Evolutionary conservation across 1,284 basidiomycete species (phyloP), one percentile per base, ranked within the genome.

Genomic region (Ganoderma leucocontextum): DNA sequence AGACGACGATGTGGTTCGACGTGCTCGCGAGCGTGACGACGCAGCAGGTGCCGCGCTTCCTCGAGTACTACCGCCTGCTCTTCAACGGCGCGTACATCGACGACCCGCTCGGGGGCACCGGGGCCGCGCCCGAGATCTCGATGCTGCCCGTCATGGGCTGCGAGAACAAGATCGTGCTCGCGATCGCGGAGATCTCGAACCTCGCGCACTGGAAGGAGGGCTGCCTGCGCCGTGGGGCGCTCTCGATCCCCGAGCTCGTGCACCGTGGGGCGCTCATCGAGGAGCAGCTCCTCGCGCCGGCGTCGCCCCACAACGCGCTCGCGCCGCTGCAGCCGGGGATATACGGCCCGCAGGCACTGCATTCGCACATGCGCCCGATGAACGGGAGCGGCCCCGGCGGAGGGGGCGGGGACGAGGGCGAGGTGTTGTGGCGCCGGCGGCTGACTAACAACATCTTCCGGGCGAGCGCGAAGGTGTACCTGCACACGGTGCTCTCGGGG

Each of bases 71-170:
- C 75, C 82, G 86, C 41, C 78, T 80, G 15, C 81, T 95, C 55
- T 93, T 90, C 77, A 78, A 77, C 19, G 84, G 81, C 53, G 80
- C 82, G 65, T 81, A 86, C 64, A 76, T 80, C 67, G 81, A 82
- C 55, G 79, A 80, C 64, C 69, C 71, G 41, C 55, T 62, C 36
- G 64, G 69, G 33, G 49, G 61, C 35, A 4, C 17, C 29, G 29
- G 29, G 29, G 29, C 29, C 29, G 29, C 29, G 52, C 76, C 81
- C 67, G 75, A 84, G 78, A 78, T 89, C 62, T 84, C 88, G 35
- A 94, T 94, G 92, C 84, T 93, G 78, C 83, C 85, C 52, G 86
- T 92, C 10, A 95, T 95, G 93, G 93, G 94, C n/a, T 94, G 92
- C 82, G 91, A 93, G 74, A 92, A 92, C 80, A 80, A 82, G 69